Percentiles rank a stretch among this genome's conserved stretches.
Evolutionary conservation across 1,284 basidiomycete species (phyloP).

Genomic region (Chiua sp.): DNA sequence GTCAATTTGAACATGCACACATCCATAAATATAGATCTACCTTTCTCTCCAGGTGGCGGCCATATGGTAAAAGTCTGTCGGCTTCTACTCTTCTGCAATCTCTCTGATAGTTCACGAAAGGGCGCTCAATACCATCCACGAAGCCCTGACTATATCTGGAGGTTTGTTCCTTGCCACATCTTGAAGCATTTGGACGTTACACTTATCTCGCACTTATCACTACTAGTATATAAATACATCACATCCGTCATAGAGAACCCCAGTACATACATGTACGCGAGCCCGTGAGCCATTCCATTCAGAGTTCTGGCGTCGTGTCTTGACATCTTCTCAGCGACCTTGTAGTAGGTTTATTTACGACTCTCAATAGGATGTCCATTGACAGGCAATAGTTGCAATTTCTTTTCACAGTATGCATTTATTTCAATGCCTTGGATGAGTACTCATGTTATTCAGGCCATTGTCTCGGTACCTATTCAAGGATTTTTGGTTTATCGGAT

Average conservation of each 20-base stretch:
- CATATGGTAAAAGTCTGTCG: conserved; percentile 2
- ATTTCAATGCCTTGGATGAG: background rate
- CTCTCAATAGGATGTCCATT: too few species aligned
- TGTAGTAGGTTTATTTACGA: background rate
- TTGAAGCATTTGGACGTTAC: background rate
- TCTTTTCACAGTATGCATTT: background rate
- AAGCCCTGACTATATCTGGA: too few species aligned
- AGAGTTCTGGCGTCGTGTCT: background rate
- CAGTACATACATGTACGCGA: background rate
- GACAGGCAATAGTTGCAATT: background rate
- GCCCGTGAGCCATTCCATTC: background rate
- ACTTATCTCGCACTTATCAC: too few species aligned
- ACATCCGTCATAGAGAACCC: background rate
- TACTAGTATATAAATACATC: background rate
- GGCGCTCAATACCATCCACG: too few species aligned
- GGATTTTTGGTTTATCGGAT: conserved; percentile 1
- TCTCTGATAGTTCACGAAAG: too few species aligned
- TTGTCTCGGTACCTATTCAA: background rate
- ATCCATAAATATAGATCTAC: background rate
- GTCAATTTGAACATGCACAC: background rate
- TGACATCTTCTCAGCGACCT: background rate
- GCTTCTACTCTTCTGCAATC: too few species aligned
- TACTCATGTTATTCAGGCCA: background rate
- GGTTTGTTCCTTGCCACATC: too few species aligned
- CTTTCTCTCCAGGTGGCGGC: background rate